Evolutionary conservation across 768 basidiomycete species (phyloP).

Genomic region (Mrakia blollopis): DNA sequence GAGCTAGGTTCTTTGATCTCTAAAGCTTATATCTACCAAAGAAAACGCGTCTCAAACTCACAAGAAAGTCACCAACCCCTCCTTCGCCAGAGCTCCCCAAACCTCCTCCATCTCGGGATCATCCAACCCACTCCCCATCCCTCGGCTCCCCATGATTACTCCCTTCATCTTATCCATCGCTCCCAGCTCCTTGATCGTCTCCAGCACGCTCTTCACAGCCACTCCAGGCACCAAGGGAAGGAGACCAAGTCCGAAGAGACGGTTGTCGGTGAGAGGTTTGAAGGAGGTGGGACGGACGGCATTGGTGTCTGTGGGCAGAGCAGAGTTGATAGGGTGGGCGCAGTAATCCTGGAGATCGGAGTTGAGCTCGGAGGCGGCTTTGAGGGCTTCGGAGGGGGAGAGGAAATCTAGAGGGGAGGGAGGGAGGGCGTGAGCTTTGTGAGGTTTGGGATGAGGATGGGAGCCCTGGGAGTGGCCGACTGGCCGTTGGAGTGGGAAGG

Average conservation of each 20-base stretch:
- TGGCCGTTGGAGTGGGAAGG: neutral
- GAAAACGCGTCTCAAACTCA: neutral
- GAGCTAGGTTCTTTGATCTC: neutral
- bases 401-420: conserved; percentile 54
- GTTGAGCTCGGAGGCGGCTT: conserved; percentile 67
- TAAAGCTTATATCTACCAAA: neutral
- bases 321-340: conserved; percentile 55
- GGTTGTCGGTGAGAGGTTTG: conserved; percentile 48
- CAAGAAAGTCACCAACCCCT: conserved; percentile 70
- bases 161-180: conserved; percentile 62
- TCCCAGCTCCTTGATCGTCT: conserved; percentile 63
- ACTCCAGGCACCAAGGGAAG: conserved; percentile 73
- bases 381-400: conserved; percentile 59
- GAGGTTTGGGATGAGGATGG: neutral
- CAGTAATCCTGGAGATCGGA: conserved; percentile 74
- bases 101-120: conserved; percentile 71
- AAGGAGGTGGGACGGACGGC: conserved; percentile 21
- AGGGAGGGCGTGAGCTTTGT: neutral
- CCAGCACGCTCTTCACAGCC: conserved; percentile 55
- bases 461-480: neutral
- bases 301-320: conserved; percentile 36
- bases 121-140: conserved; percentile 73
- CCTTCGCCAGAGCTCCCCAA: conserved; percentile 69
- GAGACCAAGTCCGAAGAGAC: conserved; percentile 77
- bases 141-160: conserved; percentile 75